Conservation (phyloP, 164 flowering plant genomes). For the Chimonanthus praecox region DNA sequence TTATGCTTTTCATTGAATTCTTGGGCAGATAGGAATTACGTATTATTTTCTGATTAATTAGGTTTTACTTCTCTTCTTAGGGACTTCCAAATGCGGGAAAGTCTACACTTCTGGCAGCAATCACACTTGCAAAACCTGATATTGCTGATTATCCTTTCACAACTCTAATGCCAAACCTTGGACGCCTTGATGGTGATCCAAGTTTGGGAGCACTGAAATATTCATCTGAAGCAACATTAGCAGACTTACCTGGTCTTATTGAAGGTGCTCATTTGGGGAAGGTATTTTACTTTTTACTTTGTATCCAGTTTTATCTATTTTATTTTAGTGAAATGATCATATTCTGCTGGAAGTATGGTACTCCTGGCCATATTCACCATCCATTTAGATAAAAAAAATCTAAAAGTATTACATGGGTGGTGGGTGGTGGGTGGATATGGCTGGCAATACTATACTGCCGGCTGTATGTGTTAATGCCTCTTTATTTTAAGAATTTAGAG, state of each 20-base stretch:
- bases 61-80: slow-evolving; percentile 26
- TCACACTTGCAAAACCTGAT: slow-evolving; percentile 86
- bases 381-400: too few relatives aligned
- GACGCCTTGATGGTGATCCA: slow-evolving; percentile 94
- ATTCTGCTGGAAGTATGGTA: too few relatives aligned
- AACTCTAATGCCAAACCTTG: slow-evolving; percentile 97
- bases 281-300: slow-evolving; percentile 36
- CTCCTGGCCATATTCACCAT: too few relatives aligned
- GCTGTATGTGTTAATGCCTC: too few relatives aligned
- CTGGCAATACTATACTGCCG: too few relatives aligned
- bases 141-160: slow-evolving; percentile 99
- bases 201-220: slow-evolving; percentile 69
- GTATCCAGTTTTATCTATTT: neutral
- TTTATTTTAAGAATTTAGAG: too few relatives aligned
- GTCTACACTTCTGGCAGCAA: slow-evolving; percentile 86
- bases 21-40: neutral
- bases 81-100: slow-evolving; percentile 99
- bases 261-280: slow-evolving; percentile 99
- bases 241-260: slow-evolving; percentile 97
- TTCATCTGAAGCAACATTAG: slow-evolving; percentile 86
- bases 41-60: neutral
- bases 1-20: neutral
- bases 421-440: too few relatives aligned
- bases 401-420: too few relatives aligned
- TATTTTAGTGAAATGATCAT: neutral